These are phyloP conservation scores for Ganoderma boninense DNA, from an alignment of 1,284 basidiomycete genomes.

Conservation along the genomic window DNA sequence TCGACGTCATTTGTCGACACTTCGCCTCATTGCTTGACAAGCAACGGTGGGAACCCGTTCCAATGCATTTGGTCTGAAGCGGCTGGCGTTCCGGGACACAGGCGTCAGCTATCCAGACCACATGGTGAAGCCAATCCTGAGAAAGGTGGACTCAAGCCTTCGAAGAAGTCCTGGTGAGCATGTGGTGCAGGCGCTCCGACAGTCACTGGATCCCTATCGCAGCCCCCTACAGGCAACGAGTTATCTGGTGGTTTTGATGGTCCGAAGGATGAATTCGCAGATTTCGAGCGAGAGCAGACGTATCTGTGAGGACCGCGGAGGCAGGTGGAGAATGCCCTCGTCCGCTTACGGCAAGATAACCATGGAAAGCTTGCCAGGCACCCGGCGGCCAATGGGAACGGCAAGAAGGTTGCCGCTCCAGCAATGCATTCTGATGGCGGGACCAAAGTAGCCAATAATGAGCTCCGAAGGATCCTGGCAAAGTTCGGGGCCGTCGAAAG, in stretches of 20 bases:
- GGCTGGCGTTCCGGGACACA: constrained; percentile 12
- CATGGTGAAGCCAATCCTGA: constrained; percentile 31
- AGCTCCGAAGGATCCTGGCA: constrained; percentile 12
- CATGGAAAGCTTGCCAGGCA: constrained; percentile 13
- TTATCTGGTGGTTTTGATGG: too few relatives aligned
- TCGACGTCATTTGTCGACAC: constrained; percentile 32
- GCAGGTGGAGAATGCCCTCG: neutral
- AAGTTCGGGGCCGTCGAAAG: constrained; percentile 19
- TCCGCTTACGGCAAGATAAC: constrained; percentile 24
- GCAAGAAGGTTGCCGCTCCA: constrained; percentile 5
- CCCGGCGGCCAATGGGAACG: constrained; percentile 15
- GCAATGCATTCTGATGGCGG: constrained; percentile 15
- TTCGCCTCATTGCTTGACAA: constrained; percentile 10
- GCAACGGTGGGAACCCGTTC: constrained; percentile 26
- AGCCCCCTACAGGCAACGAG: neutral
- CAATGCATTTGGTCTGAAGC: constrained; percentile 3
- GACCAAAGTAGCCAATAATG: constrained; percentile 8
- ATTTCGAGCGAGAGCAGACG: constrained; percentile 2
- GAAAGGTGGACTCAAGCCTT: constrained; percentile 29
- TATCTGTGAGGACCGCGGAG: neutral
- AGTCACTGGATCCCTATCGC: constrained; percentile 30
- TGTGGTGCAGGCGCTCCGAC: constrained; percentile 27
- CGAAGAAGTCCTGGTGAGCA: constrained; percentile 31
- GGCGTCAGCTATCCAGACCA: constrained; percentile 26
- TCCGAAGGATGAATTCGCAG: neutral